Percentiles rank a stretch among this genome's conserved stretches.
These are phyloP conservation scores for Trichoderma simmonsii DNA, from an alignment of 2,329 filamentous ascomycete genomes.

Conservation along the genomic window DNA sequence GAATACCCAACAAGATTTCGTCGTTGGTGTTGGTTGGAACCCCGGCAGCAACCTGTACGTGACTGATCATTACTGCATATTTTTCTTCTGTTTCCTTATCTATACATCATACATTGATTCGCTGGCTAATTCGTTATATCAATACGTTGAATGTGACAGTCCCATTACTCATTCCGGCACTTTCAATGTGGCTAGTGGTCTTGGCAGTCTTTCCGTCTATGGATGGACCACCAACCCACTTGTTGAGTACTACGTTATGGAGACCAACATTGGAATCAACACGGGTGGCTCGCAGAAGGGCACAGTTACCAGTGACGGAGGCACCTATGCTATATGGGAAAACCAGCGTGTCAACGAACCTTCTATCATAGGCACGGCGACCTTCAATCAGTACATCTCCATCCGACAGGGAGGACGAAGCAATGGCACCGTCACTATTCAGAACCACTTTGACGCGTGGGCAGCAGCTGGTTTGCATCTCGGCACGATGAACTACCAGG, in stretches of 20 bases:
- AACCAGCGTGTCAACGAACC: background rate
- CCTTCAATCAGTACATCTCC: background rate
- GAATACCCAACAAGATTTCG: slow-evolving; percentile 21
- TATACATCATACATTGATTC: background rate
- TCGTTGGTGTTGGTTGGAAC: slow-evolving; percentile 22
- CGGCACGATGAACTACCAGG: slow-evolving; percentile 51
- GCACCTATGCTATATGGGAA: background rate
- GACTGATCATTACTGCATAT: background rate
- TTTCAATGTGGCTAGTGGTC: slow-evolving; percentile 25
- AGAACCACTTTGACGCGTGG: slow-evolving; percentile 47
- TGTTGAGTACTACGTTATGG: slow-evolving; percentile 39
- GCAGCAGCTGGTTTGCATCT: slow-evolving; percentile 43
- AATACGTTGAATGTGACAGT: background rate
- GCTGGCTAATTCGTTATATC: background rate
- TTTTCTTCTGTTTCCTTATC: background rate
- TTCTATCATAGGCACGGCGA: background rate
- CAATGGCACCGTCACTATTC: slow-evolving; percentile 45
- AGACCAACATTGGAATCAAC: slow-evolving; percentile 27
- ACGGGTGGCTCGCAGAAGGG: background rate
- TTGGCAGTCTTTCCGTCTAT: slow-evolving; percentile 38
- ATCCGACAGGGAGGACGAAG: background rate
- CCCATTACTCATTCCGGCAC: background rate
- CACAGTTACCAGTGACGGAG: background rate
- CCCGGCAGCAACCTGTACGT: slow-evolving; percentile 10
- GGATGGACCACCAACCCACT: slow-evolving; percentile 38